A percentile compares a stretch with the other conserved stretches of the same genome.
Evolutionary conservation across 2,329 filamentous ascomycete species (phyloP).

Genomic region (Scedosporium minutisporum): DNA sequence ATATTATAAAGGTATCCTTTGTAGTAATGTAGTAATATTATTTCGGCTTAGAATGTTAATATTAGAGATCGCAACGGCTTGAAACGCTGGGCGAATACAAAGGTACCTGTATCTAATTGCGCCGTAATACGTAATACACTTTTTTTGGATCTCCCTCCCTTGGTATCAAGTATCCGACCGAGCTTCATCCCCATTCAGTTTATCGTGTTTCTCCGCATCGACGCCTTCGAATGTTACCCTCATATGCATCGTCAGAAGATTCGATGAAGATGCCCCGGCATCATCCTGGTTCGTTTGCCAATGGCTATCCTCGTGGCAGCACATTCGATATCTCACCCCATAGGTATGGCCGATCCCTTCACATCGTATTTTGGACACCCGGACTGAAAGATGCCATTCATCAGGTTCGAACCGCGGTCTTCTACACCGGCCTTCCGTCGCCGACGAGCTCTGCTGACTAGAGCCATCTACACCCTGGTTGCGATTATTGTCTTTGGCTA

Average conservation of each 20-base stretch:
- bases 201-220: background rate
- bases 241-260: background rate
- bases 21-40: too few relatives aligned
- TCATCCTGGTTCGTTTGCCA: conserved; percentile 63
- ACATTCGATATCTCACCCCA: conserved; percentile 85
- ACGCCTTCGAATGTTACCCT: background rate
- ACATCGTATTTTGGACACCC: background rate
- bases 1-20: too few relatives aligned
- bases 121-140: too few relatives aligned
- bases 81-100: too few relatives aligned
- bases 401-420: conserved; percentile 76
- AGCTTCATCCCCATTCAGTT: background rate
- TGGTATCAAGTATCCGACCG: background rate
- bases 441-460: conserved; percentile 61
- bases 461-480: conserved; percentile 50
- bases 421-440: conserved; percentile 62
- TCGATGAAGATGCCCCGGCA: conserved; percentile 77
- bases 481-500: conserved; percentile 58
- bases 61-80: too few relatives aligned
- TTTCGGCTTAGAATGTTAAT: too few relatives aligned
- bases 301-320: conserved; percentile 70
- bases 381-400: background rate
- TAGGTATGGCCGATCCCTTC: conserved; percentile 46
- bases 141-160: too few relatives aligned
- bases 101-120: too few relatives aligned